Percentiles rank a stretch among this genome's conserved stretches.
These are phyloP conservation scores for Hypoxylon sp. DNA, from an alignment of 2,329 filamentous ascomycete species.

Conservation along the genomic window DNA sequence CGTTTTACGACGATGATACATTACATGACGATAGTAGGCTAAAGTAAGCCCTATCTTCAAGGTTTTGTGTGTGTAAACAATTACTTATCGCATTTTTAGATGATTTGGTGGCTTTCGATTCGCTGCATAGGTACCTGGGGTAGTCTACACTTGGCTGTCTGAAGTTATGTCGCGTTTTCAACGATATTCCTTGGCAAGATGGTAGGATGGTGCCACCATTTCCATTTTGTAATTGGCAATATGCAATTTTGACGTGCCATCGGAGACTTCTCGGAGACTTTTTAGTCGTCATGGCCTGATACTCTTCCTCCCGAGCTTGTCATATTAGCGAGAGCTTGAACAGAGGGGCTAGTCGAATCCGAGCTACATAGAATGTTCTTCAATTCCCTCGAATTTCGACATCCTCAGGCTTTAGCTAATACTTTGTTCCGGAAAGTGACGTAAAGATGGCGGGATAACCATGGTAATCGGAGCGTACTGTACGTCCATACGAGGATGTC, in stretches of 20 bases:
- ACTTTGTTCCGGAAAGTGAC: background rate
- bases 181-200: background rate
- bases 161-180: background rate
- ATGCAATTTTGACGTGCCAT: background rate
- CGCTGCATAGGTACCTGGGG: too few relatives aligned
- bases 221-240: background rate
- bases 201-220: background rate
- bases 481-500: background rate
- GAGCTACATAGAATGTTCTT: background rate
- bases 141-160: background rate
- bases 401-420: background rate
- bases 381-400: background rate
- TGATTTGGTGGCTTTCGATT: too few relatives aligned
- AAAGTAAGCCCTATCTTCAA: too few relatives aligned
- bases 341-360: background rate
- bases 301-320: background rate
- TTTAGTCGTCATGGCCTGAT: background rate
- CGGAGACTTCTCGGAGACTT: constrained; percentile 23
- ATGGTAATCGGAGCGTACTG: background rate
- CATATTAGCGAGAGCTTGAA: background rate
- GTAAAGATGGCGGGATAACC: background rate
- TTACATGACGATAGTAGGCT: too few relatives aligned
- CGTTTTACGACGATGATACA: too few relatives aligned
- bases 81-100: too few relatives aligned
- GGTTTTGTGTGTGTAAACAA: too few relatives aligned